Conservation (phyloP, 164 flowering plant genomes). For the Piper betle region DNA sequence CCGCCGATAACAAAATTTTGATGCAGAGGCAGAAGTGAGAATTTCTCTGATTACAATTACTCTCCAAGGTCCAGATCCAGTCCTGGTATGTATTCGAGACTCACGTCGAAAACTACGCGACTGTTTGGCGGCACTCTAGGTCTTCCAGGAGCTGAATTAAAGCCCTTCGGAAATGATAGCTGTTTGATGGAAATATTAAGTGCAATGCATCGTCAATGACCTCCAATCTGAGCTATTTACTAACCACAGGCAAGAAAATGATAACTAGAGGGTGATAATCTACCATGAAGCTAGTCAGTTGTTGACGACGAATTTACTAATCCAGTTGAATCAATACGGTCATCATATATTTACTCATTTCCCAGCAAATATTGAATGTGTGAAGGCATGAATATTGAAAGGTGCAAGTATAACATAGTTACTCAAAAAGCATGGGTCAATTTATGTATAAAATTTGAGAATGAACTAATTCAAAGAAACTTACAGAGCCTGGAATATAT, state of each 20-base stretch:
- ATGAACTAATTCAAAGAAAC: constrained; percentile 6
- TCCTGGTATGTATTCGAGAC: constrained; percentile 84
- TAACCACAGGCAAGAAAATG: background rate
- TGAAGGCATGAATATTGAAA: too few relatives aligned
- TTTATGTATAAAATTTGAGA: too few relatives aligned
- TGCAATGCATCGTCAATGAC: background rate
- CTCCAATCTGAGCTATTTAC: background rate
- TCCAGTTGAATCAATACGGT: too few relatives aligned
- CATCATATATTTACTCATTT: too few relatives aligned
- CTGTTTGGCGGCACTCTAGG: constrained; percentile 87
- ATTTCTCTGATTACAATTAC: constrained; percentile 3
- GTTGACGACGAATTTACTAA: background rate
- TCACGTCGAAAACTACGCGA: constrained; percentile 84
- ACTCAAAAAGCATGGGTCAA: background rate
- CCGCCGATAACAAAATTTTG: background rate
- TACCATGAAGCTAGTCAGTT: background rate
- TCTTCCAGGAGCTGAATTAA: constrained; percentile 90
- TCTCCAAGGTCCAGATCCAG: constrained; percentile 66
- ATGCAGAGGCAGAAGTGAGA: too few relatives aligned
- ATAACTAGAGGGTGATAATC: too few relatives aligned
- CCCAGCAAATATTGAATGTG: too few relatives aligned
- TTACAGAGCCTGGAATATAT: constrained; percentile 87
- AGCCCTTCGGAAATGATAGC: constrained; percentile 95
- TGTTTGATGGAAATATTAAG: constrained; percentile 5
- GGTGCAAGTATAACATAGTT: too few relatives aligned